Conservation (phyloP, 148 eudicot species). For the Diospyros kaki region DNA sequence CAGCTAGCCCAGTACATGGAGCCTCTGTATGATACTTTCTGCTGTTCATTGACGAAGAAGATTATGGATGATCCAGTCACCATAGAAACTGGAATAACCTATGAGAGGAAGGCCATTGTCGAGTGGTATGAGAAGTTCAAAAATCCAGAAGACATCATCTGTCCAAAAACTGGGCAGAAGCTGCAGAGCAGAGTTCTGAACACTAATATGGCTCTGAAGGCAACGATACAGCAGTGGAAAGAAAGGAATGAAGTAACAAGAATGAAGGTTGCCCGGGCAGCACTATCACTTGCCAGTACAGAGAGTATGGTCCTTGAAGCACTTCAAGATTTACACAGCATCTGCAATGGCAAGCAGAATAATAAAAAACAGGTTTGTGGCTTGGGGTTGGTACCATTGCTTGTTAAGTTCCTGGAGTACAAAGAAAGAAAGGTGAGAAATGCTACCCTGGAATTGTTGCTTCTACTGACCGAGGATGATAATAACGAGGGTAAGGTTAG, state of each 20-base stretch:
- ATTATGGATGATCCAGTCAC: slow-evolving; percentile 87
- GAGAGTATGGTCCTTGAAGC: slow-evolving; percentile 60
- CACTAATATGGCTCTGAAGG: slow-evolving; percentile 53
- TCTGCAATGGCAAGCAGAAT: slow-evolving; percentile 38
- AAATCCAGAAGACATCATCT: slow-evolving; percentile 32
- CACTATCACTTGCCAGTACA: slow-evolving; percentile 49
- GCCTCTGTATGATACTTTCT: slow-evolving; percentile 60
- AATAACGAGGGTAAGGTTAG: slow-evolving; percentile 53
- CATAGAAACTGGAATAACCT: slow-evolving; percentile 67
- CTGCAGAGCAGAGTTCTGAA: slow-evolving; percentile 39
- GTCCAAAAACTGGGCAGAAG: slow-evolving; percentile 58
- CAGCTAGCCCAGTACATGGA: slow-evolving; percentile 48
- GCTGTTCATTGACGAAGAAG: slow-evolving; percentile 63
- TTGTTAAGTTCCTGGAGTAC: slow-evolving; percentile 51
- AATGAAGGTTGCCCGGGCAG: slow-evolving; percentile 53
- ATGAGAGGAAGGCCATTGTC: slow-evolving; percentile 52
- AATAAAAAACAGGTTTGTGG: slow-evolving; percentile 35
- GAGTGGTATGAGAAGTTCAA: slow-evolving; percentile 44
- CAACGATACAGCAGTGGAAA: slow-evolving; percentile 67
- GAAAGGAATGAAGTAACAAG: slow-evolving; percentile 65
- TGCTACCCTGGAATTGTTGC: slow-evolving; percentile 47
- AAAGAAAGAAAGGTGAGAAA: slow-evolving; percentile 51
- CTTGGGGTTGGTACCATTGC: slow-evolving; percentile 59
- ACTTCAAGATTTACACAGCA: slow-evolving; percentile 43
- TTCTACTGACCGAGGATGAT: slow-evolving; percentile 43